phyloP scores from a whole-genome alignment of 2,329 filamentous ascomycete species.

The Aspergillus hiratsukae region DNA sequence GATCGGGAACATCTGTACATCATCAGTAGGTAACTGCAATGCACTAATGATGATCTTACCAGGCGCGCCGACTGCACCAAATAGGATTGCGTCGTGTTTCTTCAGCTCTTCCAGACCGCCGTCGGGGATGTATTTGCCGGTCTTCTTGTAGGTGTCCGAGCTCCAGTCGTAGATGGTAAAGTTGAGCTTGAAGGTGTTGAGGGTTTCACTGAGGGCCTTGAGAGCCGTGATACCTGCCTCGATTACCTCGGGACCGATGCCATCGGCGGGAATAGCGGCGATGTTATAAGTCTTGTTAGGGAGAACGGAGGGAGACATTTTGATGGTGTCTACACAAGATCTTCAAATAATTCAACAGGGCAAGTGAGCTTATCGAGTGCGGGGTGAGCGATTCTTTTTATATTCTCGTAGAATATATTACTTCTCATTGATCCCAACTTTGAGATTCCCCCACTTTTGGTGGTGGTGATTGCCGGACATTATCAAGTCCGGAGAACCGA shows the following conservation, averaged over 20 bases:
- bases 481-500: not conserved
- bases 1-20: conserved; percentile 56
- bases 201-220: conserved; percentile 37
- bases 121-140: conserved; percentile 61
- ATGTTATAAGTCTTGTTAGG: conserved; percentile 43
- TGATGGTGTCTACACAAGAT: not conserved
- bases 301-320: not conserved
- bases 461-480: not conserved
- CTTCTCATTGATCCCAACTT: no score
- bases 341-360: not conserved
- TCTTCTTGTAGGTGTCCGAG: conserved; percentile 61
- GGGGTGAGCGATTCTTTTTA: not conserved
- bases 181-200: conserved; percentile 55
- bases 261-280: conserved; percentile 65
- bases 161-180: conserved; percentile 65
- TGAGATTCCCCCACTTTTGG: not conserved
- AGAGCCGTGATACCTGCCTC: conserved; percentile 60
- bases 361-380: not conserved
- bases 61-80: conserved; percentile 63
- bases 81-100: conserved; percentile 62
- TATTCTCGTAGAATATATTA: not conserved
- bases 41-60: no score
- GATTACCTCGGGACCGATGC: conserved; percentile 66
- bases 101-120: conserved; percentile 55
- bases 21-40: no score